Percentiles rank a stretch among this genome's conserved stretches.
These are phyloP conservation scores for Suhomyces sp. DNA, from an alignment of 805 yeast genomes.

Conservation along the genomic window DNA sequence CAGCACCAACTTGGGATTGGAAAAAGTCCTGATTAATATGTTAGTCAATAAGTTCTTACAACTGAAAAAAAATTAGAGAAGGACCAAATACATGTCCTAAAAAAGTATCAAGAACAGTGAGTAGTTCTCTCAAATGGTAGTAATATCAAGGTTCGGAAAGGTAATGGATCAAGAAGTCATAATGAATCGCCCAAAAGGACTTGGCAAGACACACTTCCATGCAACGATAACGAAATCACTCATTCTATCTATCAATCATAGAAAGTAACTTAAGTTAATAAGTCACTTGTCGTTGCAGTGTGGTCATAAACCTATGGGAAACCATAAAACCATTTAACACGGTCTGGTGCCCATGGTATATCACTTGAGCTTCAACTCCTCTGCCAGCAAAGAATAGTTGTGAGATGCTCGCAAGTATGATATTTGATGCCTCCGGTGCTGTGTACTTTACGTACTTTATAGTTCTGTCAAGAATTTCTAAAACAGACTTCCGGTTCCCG, in stretches of 20 bases:
- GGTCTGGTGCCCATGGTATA: background rate
- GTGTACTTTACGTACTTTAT: background rate
- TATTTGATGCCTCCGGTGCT: background rate
- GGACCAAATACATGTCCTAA: background rate
- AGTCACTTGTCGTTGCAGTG: slow-evolving; percentile 1
- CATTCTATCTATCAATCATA: slow-evolving; percentile 1
- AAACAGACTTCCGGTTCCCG: background rate
- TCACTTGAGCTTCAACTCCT: background rate
- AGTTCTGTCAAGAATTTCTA: background rate
- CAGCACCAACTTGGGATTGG: slow-evolving; percentile 82
- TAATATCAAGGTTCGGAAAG: background rate
- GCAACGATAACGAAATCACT: background rate
- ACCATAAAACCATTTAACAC: background rate
- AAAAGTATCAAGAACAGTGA: background rate
- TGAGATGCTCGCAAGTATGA: background rate
- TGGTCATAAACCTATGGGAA: background rate
- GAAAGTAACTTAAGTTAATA: slow-evolving; percentile 4
- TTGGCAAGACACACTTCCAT: background rate
- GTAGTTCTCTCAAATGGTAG: background rate
- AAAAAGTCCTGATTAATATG: slow-evolving; percentile 71
- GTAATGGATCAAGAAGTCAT: background rate
- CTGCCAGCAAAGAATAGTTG: background rate
- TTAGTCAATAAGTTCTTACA: slow-evolving; percentile 19
- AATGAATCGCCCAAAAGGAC: background rate
- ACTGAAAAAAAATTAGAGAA: slow-evolving; percentile 2